Evolutionary conservation across 108 stramenopile genomes (phyloP), one percentile per base, ranked within the genome.

Genomic region (Halocafeteria seosinensis): DNA sequence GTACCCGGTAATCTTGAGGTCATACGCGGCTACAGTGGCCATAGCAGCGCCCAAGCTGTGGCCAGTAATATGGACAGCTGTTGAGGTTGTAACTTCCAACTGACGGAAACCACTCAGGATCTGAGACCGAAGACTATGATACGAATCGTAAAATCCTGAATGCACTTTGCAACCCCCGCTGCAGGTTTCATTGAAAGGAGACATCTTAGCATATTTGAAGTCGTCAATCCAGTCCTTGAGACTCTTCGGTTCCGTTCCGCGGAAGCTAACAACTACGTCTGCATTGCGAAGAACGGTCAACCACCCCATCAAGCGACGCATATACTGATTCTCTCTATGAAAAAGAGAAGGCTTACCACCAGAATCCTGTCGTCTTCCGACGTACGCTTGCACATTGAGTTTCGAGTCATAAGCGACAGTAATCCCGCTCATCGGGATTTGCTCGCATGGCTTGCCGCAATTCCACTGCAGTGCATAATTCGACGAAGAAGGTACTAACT

Each of bases 11-110:
- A 13, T 35, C 21, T 59, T 13, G 34, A 59, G 25, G 57, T 59
- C 57, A 17, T 35, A 2, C 27, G 23, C 23, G 5, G 27, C 17
- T 5, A 59, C 1, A n/a, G 13, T 5, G 2, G 57, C 57, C 57
- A 59, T 59, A 33, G 57, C 5, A n/a, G 57, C 57, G 13, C 57
- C 57, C 21, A 59, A 35, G 57, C 27, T 30, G 57, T 59, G 57
- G 2, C 57, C 57, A 2, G 57, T 59, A 6, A 59, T n/a, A 28
- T 27, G 5, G 34, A 59, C 57, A 12, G 17, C 36, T 33, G 21
- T 3, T 4, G 11, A 33, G 6, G 12, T 26, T 2, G 9, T 31
- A 31, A 11, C 8, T 28, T 31, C 53, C 53, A 24, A 12, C 12
- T 11, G 12, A 1, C 6, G 17, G 11, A 59, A 35, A 6, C 34